Evolutionary conservation across 176 grass and related monocot species (phyloP), one percentile per base, ranked within the genome.

Genomic region (Oryza brachyantha): DNA sequence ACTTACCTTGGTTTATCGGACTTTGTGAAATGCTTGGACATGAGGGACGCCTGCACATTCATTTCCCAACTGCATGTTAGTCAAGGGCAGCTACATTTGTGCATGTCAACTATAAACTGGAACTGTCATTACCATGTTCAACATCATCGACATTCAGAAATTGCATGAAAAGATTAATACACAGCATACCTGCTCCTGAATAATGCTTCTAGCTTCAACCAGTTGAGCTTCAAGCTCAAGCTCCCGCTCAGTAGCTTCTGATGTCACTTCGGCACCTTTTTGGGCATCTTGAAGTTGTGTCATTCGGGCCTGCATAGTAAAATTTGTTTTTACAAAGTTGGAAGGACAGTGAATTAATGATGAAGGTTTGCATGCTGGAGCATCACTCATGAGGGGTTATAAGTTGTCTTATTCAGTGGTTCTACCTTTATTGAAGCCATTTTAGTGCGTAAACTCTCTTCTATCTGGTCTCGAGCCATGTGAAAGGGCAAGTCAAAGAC

Each of bases 391-490:
- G n/a, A 50, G 14, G 8, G 13, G 32, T 21, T 21, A 27, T 24
- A 7, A 42, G 16, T 54, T 40, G 17, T 38, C 22, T 32, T 24
- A 70, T 77, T 73, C 25, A 61, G 31, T 67, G 12, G 16, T 35
- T 45, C 32, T 72, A 95, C 96, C 96, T 99, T 99, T 69, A 99
- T 87, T 22, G 96, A 99, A 91, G 96, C 17, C 96, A 99, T 99
- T 87, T 99, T 99, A 28, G 96, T 99, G 17, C 96, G 88, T 39
- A 99, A 88, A 67, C 96, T 99, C 90, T 99, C 96, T 81, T 96
- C 96, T 79, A 99, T 99, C 83, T 99, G 96, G 77, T 91, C 96
- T 88, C 96, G 93, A 8, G 96, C 96, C 92, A 99, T 99, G 86
- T 99, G 96, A 84, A 99, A 99, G 55, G 96, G 96, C 75, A 99